Percentiles rank a stretch among this genome's conserved stretches.
Conservation (phyloP, 73 alveolate species). For the Paramecium sexaurelia region DNA sequence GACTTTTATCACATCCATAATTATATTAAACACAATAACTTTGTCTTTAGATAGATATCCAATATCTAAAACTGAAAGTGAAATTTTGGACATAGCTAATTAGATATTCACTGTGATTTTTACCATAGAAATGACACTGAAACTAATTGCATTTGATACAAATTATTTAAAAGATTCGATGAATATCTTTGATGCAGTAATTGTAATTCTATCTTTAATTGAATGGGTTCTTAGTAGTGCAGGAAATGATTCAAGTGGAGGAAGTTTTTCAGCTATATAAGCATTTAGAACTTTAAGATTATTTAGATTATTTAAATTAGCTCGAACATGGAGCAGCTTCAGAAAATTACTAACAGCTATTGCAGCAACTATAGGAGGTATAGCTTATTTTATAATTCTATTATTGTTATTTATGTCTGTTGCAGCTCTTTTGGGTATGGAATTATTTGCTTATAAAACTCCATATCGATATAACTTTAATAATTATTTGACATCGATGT, state of each 20-base stretch:
- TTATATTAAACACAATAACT: slow-evolving; percentile 60
- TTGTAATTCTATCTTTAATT: slow-evolving; percentile 46
- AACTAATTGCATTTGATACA: slow-evolving; percentile 67
- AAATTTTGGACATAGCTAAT: slow-evolving; percentile 37
- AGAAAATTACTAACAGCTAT: slow-evolving; percentile 61
- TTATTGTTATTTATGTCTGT: slow-evolving; percentile 65
- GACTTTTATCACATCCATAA: background rate
- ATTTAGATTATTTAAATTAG: slow-evolving; percentile 73
- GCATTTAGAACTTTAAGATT: slow-evolving; percentile 74
- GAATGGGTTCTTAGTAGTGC: slow-evolving; percentile 58
- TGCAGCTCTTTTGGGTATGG: slow-evolving; percentile 76
- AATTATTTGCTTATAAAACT: slow-evolving; percentile 71
- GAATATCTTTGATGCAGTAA: slow-evolving; percentile 66
- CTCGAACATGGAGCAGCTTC: slow-evolving; percentile 70
- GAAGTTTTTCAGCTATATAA: slow-evolving; percentile 60
- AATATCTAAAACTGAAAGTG: background rate
- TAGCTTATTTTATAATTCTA: slow-evolving; percentile 67
- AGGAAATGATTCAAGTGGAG: background rate
- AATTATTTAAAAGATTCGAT: slow-evolving; percentile 58
- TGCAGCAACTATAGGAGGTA: slow-evolving; percentile 64
- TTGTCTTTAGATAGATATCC: slow-evolving; percentile 75
- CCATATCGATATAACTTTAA: slow-evolving; percentile 67
- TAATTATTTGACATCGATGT: slow-evolving; percentile 59
- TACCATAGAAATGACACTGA: slow-evolving; percentile 55
- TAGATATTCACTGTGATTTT: slow-evolving; percentile 63